Conservation (phyloP, 2,329 filamentous ascomycete genomes). For the Penicillium sp. region DNA sequence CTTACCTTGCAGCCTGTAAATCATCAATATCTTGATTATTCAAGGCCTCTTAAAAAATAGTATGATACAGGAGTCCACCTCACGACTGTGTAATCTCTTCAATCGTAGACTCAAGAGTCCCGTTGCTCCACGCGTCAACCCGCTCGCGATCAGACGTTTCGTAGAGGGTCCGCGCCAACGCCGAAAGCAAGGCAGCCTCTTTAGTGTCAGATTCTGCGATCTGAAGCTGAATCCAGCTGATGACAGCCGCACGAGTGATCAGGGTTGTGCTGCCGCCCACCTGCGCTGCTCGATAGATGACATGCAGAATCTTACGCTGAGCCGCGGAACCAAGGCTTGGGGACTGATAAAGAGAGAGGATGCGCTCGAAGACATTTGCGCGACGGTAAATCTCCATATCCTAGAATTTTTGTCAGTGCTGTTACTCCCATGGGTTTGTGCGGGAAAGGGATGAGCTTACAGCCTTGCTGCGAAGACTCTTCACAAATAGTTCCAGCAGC, state of each 20-base stretch:
- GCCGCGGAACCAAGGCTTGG: slow-evolving; percentile 57
- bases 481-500: slow-evolving; percentile 66
- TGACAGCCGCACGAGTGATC: slow-evolving; percentile 66
- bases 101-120: slow-evolving; percentile 36
- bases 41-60: not conserved
- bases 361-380: slow-evolving; percentile 66
- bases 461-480: slow-evolving; percentile 55
- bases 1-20: too few relatives aligned
- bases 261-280: slow-evolving; percentile 74
- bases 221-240: slow-evolving; percentile 68
- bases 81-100: slow-evolving; percentile 13
- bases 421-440: not conserved
- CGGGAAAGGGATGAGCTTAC: slow-evolving; percentile 32
- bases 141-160: slow-evolving; percentile 63
- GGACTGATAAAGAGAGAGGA: slow-evolving; percentile 64
- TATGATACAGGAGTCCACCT: slow-evolving; percentile 6
- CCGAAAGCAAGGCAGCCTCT: slow-evolving; percentile 43
- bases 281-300: slow-evolving; percentile 61
- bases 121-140: slow-evolving; percentile 61
- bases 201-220: slow-evolving; percentile 47
- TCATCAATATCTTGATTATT: not conserved
- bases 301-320: slow-evolving; percentile 57
- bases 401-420: slow-evolving; percentile 20
- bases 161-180: slow-evolving; percentile 56
- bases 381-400: slow-evolving; percentile 50